Evolutionary conservation across 2,329 filamentous ascomycete genomes (phyloP), one percentile per base, ranked within the genome.

Genomic region (Cordyceps fumosorosea): DNA sequence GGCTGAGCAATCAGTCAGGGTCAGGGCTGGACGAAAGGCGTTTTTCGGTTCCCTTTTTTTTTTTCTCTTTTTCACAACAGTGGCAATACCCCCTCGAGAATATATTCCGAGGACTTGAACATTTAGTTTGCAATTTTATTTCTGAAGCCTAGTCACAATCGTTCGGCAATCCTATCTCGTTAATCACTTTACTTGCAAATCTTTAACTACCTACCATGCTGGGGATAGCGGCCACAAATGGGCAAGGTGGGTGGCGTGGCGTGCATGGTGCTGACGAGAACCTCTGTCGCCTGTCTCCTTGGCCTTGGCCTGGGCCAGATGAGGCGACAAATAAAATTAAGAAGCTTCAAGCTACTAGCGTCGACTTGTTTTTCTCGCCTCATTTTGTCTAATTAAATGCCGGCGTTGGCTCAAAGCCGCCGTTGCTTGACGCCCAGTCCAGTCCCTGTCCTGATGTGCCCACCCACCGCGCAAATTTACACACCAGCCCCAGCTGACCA

Each of bases 41-140:
- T 60, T 60, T 52, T 52, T 26, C 24, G 48, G 57, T 42, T 3
- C 5, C 29, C 3, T 37, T 37, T 14, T 37, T 37, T 37, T 10
- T 37, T 58, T 29, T 53, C 11, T 22, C 45, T 12, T 51, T 50
- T 58, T 51, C 34, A 3, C 24, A 44, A 45, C 0, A 48, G 26
- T 40, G 58, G 58, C 58, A 55, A 61, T 54, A 61, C 57, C 57
- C 57, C 57, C 57, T 60, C 34, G 57, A 59, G 47, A 42, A 32
- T 44, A 6, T 44, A 14, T 44, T 48, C 44, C 48, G 37, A 60
- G 57, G 48, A 60, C 26, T 53, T 53, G 57, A 24, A 45, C 53
- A n/a, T 59, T 60, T 16, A 34, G 18, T 52, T 12, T 52, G 4
- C 24, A 52, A 34, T 34, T 34, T 45, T 34, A 12, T 52, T 12